These are phyloP conservation scores for Nicotiana otophora DNA, from an alignment of 257 asterid genomes.

Conservation along the genomic window DNA sequence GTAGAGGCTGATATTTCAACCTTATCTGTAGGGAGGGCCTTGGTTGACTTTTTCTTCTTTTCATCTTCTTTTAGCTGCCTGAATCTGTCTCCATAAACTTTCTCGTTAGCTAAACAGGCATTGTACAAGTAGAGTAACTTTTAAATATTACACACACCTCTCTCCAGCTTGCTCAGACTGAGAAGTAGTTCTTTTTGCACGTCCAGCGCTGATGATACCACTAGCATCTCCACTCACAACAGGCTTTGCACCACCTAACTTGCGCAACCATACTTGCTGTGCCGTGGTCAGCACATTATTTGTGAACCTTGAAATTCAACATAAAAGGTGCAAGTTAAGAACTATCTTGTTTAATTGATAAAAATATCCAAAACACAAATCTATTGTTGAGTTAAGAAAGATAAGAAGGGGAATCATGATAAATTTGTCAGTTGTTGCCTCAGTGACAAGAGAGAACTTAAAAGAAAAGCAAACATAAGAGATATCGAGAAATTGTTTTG, in stretches of 20 bases:
- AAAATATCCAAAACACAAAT: background rate
- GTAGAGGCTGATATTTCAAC: constrained; percentile 40
- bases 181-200: constrained; percentile 72
- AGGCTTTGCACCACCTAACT: constrained; percentile 94
- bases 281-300: constrained; percentile 95
- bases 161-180: constrained; percentile 62
- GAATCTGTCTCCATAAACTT: constrained; percentile 46
- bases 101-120: constrained; percentile 14
- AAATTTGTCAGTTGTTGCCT: constrained; percentile 4
- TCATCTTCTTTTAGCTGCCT: constrained; percentile 79
- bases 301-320: constrained; percentile 57
- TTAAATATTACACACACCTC: constrained; percentile 45
- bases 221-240: constrained; percentile 74
- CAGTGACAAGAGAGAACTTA: background rate
- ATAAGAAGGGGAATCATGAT: background rate
- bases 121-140: constrained; percentile 8
- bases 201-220: constrained; percentile 96
- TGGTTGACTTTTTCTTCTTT: constrained; percentile 45
- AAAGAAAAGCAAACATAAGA: background rate
- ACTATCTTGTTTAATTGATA: background rate
- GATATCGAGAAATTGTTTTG: background rate
- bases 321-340: background rate
- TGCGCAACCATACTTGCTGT: constrained; percentile 96
- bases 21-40: constrained; percentile 44
- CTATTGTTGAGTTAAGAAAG: background rate